Conservation (phyloP, 1,284 basidiomycete genomes). For the Pulveroboletus sp. region DNA sequence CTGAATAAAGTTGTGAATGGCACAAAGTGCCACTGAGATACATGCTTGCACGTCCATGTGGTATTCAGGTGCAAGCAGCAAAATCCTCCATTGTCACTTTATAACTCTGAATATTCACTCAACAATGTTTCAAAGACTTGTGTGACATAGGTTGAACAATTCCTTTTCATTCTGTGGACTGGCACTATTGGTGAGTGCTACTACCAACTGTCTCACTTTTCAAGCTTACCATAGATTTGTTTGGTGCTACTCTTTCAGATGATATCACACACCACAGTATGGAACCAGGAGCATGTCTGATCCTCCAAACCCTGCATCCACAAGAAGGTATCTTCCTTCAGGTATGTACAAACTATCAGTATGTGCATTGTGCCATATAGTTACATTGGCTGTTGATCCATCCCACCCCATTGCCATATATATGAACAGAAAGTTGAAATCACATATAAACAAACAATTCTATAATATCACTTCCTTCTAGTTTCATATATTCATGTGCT, state of each 20-base stretch:
- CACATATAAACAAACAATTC: background rate
- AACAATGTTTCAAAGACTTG: conserved; percentile 40
- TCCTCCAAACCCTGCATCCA: background rate
- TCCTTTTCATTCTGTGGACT: conserved; percentile 33
- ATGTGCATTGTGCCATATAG: background rate
- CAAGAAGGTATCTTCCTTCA: background rate
- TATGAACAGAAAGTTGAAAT: conserved; percentile 1
- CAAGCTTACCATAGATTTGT: background rate
- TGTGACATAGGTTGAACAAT: conserved; percentile 45
- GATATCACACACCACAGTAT: background rate
- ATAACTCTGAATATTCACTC: conserved; percentile 46
- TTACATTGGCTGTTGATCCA: background rate
- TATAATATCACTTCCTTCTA: no score
- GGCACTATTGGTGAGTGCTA: no score
- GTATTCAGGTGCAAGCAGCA: conserved; percentile 31
- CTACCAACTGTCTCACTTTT: no score
- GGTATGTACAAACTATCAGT: background rate
- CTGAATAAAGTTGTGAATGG: conserved; percentile 42
- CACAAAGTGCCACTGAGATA: conserved; percentile 34
- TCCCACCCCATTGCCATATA: background rate
- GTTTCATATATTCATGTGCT: no score
- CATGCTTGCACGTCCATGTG: conserved; percentile 34
- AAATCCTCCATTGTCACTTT: conserved; percentile 38
- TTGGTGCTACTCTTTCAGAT: background rate
- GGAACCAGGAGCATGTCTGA: background rate